phyloP scores from a whole-genome alignment of 2,329 filamentous ascomycete species.

The Pyrenochaeta sp. region DNA sequence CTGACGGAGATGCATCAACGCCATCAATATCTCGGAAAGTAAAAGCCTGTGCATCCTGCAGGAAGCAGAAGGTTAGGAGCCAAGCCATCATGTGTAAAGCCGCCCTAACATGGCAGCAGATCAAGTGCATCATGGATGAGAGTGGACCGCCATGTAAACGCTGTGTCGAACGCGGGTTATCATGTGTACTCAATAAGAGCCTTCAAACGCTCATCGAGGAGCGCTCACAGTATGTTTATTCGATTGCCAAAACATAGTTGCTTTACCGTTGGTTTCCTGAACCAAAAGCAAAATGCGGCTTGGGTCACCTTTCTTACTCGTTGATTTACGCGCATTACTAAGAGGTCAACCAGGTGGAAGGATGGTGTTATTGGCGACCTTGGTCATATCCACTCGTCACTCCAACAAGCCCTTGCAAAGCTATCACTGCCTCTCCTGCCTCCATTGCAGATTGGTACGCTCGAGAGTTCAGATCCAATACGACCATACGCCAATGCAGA shows the following conservation, averaged over 20 bases:
- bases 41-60: constrained; percentile 61
- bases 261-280: too few relatives aligned
- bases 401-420: constrained; percentile 54
- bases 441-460: constrained; percentile 40
- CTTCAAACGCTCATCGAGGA: constrained; percentile 60
- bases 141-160: constrained; percentile 59
- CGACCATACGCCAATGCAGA: constrained; percentile 47
- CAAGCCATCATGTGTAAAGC: background rate
- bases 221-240: constrained; percentile 37
- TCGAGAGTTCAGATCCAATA: constrained; percentile 21
- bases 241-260: background rate
- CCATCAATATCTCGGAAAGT: constrained; percentile 44
- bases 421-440: constrained; percentile 50
- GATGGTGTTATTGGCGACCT: constrained; percentile 36
- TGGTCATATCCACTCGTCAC: constrained; percentile 39
- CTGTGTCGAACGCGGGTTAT: constrained; percentile 59
- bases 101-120: constrained; percentile 31
- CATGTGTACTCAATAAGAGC: constrained; percentile 63
- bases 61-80: constrained; percentile 57
- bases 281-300: too few relatives aligned
- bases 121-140: constrained; percentile 62
- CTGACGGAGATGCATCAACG: constrained; percentile 6
- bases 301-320: too few relatives aligned
- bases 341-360: constrained; percentile 29
- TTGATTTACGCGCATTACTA: background rate